Conservation (phyloP, 2,329 filamentous ascomycete species). For the Samsoniella hepiali region DNA sequence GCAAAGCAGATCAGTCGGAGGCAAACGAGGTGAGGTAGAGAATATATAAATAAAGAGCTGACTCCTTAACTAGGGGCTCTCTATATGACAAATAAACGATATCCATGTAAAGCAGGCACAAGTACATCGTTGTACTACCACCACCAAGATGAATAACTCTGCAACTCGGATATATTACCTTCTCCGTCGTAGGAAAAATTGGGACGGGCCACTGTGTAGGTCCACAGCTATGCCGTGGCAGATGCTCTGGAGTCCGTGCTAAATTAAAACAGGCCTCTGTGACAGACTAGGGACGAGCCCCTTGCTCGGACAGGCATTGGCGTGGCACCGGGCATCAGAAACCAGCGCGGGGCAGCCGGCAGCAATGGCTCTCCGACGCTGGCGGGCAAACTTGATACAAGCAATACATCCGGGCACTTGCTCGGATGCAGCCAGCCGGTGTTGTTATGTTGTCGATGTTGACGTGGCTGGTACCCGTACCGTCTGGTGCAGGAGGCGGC, state of each 20-base stretch:
- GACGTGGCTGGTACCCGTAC: not conserved
- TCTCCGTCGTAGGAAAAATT: too few species aligned
- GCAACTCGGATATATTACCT: too few species aligned
- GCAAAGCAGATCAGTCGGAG: too few species aligned
- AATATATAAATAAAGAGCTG: too few species aligned
- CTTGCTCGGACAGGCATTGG: slow-evolving; percentile 4
- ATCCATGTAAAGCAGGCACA: not conserved
- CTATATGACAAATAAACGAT: too few species aligned
- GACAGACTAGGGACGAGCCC: not conserved
- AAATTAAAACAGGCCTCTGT: slow-evolving; percentile 1
- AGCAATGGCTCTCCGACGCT: slow-evolving; percentile 1
- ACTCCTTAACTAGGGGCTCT: too few species aligned
- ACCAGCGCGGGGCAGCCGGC: not conserved
- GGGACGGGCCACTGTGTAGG: too few species aligned
- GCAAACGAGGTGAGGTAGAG: too few species aligned
- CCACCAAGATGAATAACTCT: too few species aligned
- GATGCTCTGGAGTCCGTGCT: not conserved
- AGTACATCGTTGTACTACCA: too few species aligned
- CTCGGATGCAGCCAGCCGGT: not conserved
- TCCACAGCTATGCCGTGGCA: too few species aligned
- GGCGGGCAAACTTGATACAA: slow-evolving; percentile 6
- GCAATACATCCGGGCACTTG: not conserved
- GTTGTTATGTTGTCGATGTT: not conserved
- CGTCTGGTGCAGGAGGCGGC: not conserved
- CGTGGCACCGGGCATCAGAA: not conserved